Evolutionary conservation across 257 asterid species (phyloP), one percentile per base, ranked within the genome.

Genomic region (Orobanche coerulescens): DNA sequence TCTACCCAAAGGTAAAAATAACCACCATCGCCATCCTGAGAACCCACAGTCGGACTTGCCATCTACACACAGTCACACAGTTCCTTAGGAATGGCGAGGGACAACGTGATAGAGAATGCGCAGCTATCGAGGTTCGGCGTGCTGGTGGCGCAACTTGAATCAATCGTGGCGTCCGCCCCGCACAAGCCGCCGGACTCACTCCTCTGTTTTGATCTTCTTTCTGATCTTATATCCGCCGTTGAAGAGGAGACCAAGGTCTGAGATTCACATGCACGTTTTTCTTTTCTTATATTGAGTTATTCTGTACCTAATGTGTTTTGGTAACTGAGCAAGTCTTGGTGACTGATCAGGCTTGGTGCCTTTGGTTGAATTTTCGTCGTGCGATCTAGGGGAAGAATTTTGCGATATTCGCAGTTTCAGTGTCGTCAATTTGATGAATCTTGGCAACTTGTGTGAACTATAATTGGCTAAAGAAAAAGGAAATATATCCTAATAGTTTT

Each of bases 121-220:
- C 88, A 84, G 24, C 71, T 93, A 22, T 89, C 97, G 2, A 76
- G 95, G 84, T 84, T 93, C 68, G 97, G 97, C 43, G 96, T 89
- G 2, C 79, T 93, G 72, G 97, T 93, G 62, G 99, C 99, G 66
- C 99, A 93, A 51, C 85, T 89, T 66, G 97, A 89, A 77, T 93
- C 99, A 11, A 84, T 93, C 61, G 97, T 86, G 15, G 82, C 95
- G 23, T 90, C 99, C 43, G 96, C 96, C 6, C 66, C 94, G 28
- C 99, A 93, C 80, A 93, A 93, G 73, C 88, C 84, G 28, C 97
- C 99, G 1, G 97, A 93, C 73, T 84, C 95, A 13, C 83, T 89
- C 30, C 84, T 93, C 60, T 93, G 97, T 67, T 93, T 93, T 71
- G 98, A 93, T 81, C 97, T 93, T 51, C 71, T 93, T 11, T 93